Conservation (phyloP, 2,329 filamentous ascomycete genomes). For the Pseudocercospora pini-densiflorae region DNA sequence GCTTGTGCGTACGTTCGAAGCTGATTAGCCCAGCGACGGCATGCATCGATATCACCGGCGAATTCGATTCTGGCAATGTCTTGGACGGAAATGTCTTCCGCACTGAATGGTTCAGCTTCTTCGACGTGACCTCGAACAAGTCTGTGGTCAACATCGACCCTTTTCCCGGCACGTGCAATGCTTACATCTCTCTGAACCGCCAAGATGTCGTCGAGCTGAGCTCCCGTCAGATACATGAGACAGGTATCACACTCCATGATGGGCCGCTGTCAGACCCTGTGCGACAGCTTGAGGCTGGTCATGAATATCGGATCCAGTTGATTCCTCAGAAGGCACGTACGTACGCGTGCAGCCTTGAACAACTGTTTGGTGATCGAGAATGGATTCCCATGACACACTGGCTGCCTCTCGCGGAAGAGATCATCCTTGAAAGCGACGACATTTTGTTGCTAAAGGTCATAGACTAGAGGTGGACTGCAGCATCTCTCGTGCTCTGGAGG, state of each 20-base stretch:
- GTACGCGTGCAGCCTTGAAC: background rate
- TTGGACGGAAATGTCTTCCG: no score
- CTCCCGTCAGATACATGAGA: background rate
- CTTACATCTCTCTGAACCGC: background rate
- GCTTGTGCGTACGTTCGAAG: no score
- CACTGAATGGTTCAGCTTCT: no score
- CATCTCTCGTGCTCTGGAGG: background rate
- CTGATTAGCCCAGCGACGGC: no score
- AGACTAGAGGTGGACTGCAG: background rate
- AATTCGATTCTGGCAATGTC: no score
- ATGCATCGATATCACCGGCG: no score
- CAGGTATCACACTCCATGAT: background rate
- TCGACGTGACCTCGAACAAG: background rate
- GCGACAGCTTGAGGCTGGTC: background rate
- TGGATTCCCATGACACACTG: background rate
- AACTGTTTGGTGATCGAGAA: background rate
- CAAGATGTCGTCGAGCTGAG: background rate
- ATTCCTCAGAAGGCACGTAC: background rate
- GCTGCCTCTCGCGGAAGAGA: background rate
- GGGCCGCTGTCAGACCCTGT: background rate
- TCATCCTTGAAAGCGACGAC: background rate
- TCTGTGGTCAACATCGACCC: background rate
- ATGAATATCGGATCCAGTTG: background rate
- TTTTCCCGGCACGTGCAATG: background rate
- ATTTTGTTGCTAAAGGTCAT: background rate